Percentiles rank a stretch among this genome's conserved stretches.
Conservation (phyloP, 768 basidiomycete species). For the Boletus coccyginus region DNA sequence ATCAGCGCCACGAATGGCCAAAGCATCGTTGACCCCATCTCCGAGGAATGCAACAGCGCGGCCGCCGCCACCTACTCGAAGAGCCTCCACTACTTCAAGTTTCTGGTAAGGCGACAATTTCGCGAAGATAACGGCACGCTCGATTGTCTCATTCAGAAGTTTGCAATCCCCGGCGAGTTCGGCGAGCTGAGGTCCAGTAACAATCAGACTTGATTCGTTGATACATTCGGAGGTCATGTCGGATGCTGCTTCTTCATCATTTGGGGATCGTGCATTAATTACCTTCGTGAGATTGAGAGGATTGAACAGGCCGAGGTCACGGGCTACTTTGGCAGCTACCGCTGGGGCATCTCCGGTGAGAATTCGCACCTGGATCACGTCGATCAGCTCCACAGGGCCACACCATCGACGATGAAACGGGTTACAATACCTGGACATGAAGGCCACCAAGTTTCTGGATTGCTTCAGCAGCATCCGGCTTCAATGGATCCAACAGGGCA, state of each 20-base stretch:
- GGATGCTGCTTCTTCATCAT: constrained; percentile 27
- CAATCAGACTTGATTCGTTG: constrained; percentile 24
- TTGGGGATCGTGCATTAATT: constrained; percentile 3
- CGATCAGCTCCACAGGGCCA: constrained; percentile 4
- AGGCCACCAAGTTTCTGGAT: constrained; percentile 26
- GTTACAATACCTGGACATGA: constrained; percentile 28
- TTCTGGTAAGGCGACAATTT: constrained; percentile 34
- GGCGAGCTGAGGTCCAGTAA: constrained; percentile 28
- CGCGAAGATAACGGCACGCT: constrained; percentile 32
- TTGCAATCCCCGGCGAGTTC: constrained; percentile 29
- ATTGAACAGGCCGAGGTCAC: constrained; percentile 34
- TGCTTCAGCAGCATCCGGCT: constrained; percentile 31
- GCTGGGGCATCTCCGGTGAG: constrained; percentile 35
- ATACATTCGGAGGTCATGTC: constrained; percentile 2
- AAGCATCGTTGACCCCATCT: constrained; percentile 32
- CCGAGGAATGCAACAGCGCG: constrained; percentile 33
- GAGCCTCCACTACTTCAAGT: constrained; percentile 32
- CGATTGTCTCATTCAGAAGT: constrained; percentile 26
- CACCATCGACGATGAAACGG: not conserved
- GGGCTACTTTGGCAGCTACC: constrained; percentile 37
- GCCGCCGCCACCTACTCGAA: constrained; percentile 23
- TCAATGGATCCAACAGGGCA: constrained; percentile 30
- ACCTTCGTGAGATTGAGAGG: constrained; percentile 14
- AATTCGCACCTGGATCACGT: constrained; percentile 28
- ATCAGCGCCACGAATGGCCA: constrained; percentile 32